Conservation (phyloP, 257 asterid genomes). For the Rehmannia glutinosa region DNA sequence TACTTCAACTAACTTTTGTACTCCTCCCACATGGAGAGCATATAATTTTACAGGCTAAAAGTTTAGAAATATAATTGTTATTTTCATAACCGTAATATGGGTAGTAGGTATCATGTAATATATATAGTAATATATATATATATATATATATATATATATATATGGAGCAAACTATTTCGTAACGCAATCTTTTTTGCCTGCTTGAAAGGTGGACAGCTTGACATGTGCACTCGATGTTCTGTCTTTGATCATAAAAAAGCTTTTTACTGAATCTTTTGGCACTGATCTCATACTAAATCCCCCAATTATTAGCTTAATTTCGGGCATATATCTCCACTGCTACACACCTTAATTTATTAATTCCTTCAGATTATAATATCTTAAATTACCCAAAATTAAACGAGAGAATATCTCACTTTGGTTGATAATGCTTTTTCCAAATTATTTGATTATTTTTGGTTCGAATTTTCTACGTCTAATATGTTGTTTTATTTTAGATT, state of each 20-base stretch:
- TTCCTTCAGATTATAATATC: neutral
- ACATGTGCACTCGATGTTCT: slow-evolving; percentile 25
- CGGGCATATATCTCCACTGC: neutral
- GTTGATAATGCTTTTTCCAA: neutral
- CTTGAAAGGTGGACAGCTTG: slow-evolving; percentile 30
- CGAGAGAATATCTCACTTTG: neutral
- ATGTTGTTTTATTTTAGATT: too few relatives aligned
- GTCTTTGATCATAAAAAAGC: slow-evolving; percentile 20
- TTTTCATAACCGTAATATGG: slow-evolving; percentile 2
- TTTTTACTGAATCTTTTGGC: slow-evolving; percentile 13
- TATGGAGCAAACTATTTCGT: slow-evolving; percentile 23
- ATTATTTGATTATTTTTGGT: neutral
- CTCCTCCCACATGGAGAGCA: slow-evolving; percentile 32
- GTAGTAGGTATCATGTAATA: neutral
- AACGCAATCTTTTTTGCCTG: slow-evolving; percentile 32
- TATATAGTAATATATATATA: too few relatives aligned
- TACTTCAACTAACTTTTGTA: slow-evolving; percentile 24
- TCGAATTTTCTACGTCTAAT: too few relatives aligned
- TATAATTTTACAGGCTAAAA: slow-evolving; percentile 19
- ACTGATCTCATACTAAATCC: slow-evolving; percentile 18
- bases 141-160: neutral
- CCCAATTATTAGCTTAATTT: slow-evolving; percentile 23
- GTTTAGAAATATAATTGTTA: neutral
- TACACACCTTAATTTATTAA: neutral
- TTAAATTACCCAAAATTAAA: neutral